A percentile compares a stretch with the other conserved stretches of the same genome.
Evolutionary conservation across 208 protist species (phyloP).

Genomic region (Acanthamoeba culbertsoni): DNA sequence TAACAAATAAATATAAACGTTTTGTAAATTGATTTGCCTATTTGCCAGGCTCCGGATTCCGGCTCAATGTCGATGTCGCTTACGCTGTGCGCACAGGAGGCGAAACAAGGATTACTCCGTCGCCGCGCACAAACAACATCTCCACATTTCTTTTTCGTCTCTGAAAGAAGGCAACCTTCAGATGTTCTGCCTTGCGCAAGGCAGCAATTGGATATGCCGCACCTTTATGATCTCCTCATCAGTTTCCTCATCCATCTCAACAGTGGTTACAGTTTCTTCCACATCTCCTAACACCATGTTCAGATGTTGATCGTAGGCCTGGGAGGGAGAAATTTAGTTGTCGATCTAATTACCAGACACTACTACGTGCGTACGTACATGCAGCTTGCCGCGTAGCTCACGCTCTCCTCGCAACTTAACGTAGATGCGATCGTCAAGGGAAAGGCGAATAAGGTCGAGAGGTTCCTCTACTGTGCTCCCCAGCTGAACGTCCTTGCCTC

Average conservation of each 20-base stretch:
- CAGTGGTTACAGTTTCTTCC: slow-evolving; percentile 85
- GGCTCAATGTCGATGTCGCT: not conserved
- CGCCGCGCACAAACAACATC: slow-evolving; percentile 90
- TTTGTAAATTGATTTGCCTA: not conserved
- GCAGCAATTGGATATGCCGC: not conserved
- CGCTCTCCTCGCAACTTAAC: slow-evolving; percentile 89
- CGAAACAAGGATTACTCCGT: slow-evolving; percentile 89
- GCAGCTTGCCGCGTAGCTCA: slow-evolving; percentile 86
- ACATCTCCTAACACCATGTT: slow-evolving; percentile 91
- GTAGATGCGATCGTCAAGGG: slow-evolving; percentile 87
- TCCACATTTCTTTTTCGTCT: slow-evolving; percentile 80
- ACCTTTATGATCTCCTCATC: slow-evolving; percentile 88
- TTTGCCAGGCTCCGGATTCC: not conserved
- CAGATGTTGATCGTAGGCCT: slow-evolving; percentile 92
- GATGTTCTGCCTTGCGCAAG: not conserved
- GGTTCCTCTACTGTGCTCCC: slow-evolving; percentile 80
- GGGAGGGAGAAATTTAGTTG: not conserved
- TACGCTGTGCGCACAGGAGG: slow-evolving; percentile 79
- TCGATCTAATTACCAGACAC: not conserved
- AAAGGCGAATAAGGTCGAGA: slow-evolving; percentile 86
- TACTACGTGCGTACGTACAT: slow-evolving; percentile 77
- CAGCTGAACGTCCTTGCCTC: not conserved
- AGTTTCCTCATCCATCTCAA: slow-evolving; percentile 88
- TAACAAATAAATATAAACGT: too few species aligned
- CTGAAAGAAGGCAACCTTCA: not conserved